Conservation (phyloP, 1,139 yeast species). For the Sugiyamaella sp. region DNA sequence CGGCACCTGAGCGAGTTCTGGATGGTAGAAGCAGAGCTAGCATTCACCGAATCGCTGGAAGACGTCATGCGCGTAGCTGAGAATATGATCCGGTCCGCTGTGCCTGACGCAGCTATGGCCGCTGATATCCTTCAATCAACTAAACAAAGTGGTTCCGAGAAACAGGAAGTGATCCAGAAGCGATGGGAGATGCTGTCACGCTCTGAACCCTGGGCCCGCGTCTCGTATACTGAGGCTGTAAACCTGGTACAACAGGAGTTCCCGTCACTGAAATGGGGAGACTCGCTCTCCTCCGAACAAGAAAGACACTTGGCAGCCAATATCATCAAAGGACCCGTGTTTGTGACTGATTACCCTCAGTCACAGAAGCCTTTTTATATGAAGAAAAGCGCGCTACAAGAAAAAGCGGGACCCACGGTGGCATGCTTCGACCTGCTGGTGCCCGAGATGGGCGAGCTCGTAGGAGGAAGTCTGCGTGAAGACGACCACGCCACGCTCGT, state of each 20-base stretch:
- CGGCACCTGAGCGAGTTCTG: conserved; percentile 94
- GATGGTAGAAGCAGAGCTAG: conserved; percentile 95
- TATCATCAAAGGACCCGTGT: conserved; percentile 73
- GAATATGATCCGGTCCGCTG: conserved; percentile 62
- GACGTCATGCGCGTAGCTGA: conserved; percentile 72
- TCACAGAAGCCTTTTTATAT: conserved; percentile 88
- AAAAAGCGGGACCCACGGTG: conserved; percentile 53
- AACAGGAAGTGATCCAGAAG: conserved; percentile 2
- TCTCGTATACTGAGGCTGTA: conserved; percentile 78
- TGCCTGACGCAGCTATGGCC: conserved; percentile 44
- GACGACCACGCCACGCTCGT: conserved; percentile 56
- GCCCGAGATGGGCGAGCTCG: conserved; percentile 94
- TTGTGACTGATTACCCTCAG: conserved; percentile 86
- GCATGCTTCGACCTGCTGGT: conserved; percentile 87
- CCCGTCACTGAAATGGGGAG: conserved; percentile 63
- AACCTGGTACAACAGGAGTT: conserved; percentile 48
- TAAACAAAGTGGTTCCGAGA: conserved; percentile 41
- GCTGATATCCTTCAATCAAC: conserved; percentile 47
- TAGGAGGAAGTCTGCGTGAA: conserved; percentile 94
- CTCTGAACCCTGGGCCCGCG: conserved; percentile 61
- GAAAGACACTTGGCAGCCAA: conserved; percentile 87
- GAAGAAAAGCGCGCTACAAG: conserved; percentile 51
- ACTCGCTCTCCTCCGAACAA: conserved; percentile 76
- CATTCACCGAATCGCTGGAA: conserved; percentile 59
- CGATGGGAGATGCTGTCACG: conserved; percentile 40